Base-by-base conservation (phyloP, 805 yeast genomes). In the Saccharomycopsis oosterbeekiorum region DNA sequence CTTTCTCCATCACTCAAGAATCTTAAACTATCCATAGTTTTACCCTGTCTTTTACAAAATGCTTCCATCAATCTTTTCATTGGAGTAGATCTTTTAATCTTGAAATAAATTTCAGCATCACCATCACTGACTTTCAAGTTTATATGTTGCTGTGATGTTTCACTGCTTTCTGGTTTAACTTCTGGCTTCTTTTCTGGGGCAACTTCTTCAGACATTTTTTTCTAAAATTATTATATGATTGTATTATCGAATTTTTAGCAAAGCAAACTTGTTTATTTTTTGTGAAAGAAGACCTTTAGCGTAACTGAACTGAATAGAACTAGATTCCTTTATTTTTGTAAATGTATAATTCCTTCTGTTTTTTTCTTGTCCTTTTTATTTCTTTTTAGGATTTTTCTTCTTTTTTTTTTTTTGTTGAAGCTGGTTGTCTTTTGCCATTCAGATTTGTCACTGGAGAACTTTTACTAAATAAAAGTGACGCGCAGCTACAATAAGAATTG, bases 11-110 rank as follows among this genome's bases (percentile, higher is more conserved):
- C 99, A 71, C 86, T 86, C 70, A 94, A 78, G 73, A 94, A 94
- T 74, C 98, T 84, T 72, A 94, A 78, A 58, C 93, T 83, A 67
- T 82, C 84, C 70, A 87, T 76, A 66, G 87, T 84, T 73, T 93
- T 93, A 54, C 98, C 98, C 71, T 93, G 97, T 79, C 99, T 88
- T 76, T 92, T 92, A 73, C 98, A 96, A 74, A 93, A 94, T 12
- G 97, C 97, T 70, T 93, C 98, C 91, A 94, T 93, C 69, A 94
- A 84, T 76, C 97, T 88, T 74, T 84, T 88, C 79, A 94, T 81
- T 56, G 93, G 96, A 4, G 99, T 94, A 50, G 92, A 80, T 75
- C 89, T 83, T 78, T 92, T 91, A 74, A 94, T 93, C 75, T 93
- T 92, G 85, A 94, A 94, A 74, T 88, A 91, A 65, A 94, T 92